Evolutionary conservation across 148 eudicot genomes (phyloP), one percentile per base, ranked within the genome.

Genomic region (Salicornia ramosissima): DNA sequence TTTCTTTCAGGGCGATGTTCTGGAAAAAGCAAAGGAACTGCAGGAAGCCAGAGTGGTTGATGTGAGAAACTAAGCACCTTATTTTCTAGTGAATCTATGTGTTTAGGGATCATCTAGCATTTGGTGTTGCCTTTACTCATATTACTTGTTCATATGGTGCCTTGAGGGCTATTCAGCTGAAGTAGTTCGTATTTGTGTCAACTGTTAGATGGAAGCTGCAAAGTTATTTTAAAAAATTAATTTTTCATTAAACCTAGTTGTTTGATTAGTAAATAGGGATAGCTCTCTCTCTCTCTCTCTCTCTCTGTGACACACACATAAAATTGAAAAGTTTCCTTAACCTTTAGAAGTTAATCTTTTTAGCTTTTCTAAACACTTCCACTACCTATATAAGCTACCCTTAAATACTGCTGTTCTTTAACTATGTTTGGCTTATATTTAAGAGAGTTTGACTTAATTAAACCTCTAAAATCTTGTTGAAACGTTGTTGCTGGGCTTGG

Each of bases 1-100:
- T 50, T 39, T 74, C 4, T 81, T 77, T 59, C 80, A 95, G 99
- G 97, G 99, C 76, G 93, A 87, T 79, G 74, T 95, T 80, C 75
- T 91, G 82, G 99, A 89, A 68, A 95, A 91, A 80, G 89, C 97
- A n/a, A 83, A 56, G 77, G 97, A 91, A 72, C 61, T 88, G 59
- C 99, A 91, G 65, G 88, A 81, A 65, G 88, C 82, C 54, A 89
- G 96, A 85, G 99, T 91, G 29, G 79, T 64, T 72, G 99, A 95
- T 75, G 99, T 95, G 86, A 83, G 99, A 75, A 71, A 65, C 54
- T 70, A 55, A 18, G 30, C 43, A 10, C 57, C 39, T 31, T 77
- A 42, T 75, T 28, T 24, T 53, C 52, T 65, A 10, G 46, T 55
- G 50, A 34, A 21, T 60, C 15, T 30, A 24, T 31, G 29, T 71